Base-by-base conservation (phyloP, 2,329 filamentous ascomycete genomes). In the Ceratocystis harringtonii region DNA sequence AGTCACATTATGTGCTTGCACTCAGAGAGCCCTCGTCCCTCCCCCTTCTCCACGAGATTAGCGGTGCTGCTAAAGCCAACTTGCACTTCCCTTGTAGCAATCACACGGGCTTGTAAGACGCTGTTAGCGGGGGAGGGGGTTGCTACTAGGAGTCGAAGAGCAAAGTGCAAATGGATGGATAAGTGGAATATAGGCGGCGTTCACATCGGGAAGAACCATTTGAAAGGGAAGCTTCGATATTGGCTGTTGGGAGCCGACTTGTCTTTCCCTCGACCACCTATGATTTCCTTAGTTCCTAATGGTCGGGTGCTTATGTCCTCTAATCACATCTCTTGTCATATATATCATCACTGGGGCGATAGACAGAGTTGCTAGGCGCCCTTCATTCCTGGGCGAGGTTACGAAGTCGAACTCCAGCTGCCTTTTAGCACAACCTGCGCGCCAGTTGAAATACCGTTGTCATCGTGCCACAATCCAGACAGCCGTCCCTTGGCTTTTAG, bases 351-450 rank as follows among this genome's bases (percentile, higher is more conserved):
- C 66, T 62, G n/a, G 50, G 22, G 41, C 63, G 22, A 62, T 65
- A 41, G 41, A 22, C 61, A 41, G 25, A 64, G 30, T 30, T 61
- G 61, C 32, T 32, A 17, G 15, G 45, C 58, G 61, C 65, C 67
- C 66, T 68, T 67, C 65, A 68, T 67, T 68, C 63, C 66, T 66
- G 45, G 48, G 58, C 60, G 63, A 62, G 41, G 60, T 45, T 36
- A 43, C 43, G 36, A 17, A 25, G 36, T 19, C 19, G 36, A 25
- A 36, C n/a, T 32, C 43, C 60, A 44, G 19, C 45, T 57, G 19
- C 22, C 22, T 57, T 41, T 25, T 58, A 30, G 48, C 8, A 57
- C 43, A 58, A 62, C 55, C 62, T 62, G 30, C 48, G 32, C 60
- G 64, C 44, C 62, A 63, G 62, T 62, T 63, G 65, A 62, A 63